These are phyloP conservation scores for Diaporthe sp. DNA, from an alignment of 2,329 filamentous ascomycete genomes.

Conservation along the genomic window DNA sequence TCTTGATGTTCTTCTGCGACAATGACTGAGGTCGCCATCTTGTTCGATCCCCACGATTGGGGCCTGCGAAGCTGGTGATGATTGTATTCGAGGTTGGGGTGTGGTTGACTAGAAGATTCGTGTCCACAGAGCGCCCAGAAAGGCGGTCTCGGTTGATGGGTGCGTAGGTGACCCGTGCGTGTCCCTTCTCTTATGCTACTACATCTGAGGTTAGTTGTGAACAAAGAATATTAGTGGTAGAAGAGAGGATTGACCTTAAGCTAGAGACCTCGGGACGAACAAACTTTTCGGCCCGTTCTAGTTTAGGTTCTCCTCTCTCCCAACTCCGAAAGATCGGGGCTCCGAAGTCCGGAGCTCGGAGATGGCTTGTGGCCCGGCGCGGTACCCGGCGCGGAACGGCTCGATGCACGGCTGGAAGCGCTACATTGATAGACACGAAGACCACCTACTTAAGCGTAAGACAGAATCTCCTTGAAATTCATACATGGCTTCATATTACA, in stretches of 20 bases:
- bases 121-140: neutral
- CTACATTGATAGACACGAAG: no score
- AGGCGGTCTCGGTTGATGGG: no score
- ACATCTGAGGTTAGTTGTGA: neutral
- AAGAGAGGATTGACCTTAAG: no score
- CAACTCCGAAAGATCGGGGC: neutral
- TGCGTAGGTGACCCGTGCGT: neutral
- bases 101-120: neutral
- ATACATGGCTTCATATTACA: no score
- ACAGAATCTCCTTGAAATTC: no score
- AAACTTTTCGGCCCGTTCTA: neutral
- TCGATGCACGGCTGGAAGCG: neutral
- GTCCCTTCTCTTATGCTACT: neutral
- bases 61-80: neutral
- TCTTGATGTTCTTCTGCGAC: conserved; percentile 2
- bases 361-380: neutral
- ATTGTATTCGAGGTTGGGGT: no score
- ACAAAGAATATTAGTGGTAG: neutral
- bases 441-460: no score
- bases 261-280: neutral
- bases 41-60: neutral
- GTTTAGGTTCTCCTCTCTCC: neutral
- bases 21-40: neutral
- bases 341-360: conserved; percentile 3
- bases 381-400: neutral